These are phyloP conservation scores for Adansonia digitata DNA, from an alignment of 345 rosid genomes.

Conservation along the genomic window DNA sequence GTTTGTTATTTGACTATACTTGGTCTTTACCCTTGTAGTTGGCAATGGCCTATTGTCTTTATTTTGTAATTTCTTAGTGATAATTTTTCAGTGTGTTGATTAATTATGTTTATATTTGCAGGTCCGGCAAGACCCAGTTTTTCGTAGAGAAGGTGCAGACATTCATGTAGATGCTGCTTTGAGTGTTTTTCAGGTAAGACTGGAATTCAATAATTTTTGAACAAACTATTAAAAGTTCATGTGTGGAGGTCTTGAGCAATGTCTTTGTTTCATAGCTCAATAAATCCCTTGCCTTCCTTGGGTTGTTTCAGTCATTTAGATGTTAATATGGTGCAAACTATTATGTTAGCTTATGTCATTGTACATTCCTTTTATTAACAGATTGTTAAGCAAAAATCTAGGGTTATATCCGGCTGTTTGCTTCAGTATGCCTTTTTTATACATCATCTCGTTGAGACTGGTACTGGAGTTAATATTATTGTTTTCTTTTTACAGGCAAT, in stretches of 20 bases:
- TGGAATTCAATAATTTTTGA: neutral
- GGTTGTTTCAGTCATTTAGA: neutral
- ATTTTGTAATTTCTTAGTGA: neutral
- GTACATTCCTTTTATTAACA: neutral
- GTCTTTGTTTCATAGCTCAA: constrained; percentile 1
- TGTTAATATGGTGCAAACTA: neutral
- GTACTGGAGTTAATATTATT: neutral
- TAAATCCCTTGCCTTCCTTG: neutral
- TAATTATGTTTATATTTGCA: constrained; percentile 16
- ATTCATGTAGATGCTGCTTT: constrained; percentile 84
- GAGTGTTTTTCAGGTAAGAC: constrained; percentile 71
- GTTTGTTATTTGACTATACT: neutral
- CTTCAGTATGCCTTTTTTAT: neutral
- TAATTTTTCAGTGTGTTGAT: neutral
- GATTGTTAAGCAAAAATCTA: neutral
- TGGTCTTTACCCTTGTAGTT: neutral
- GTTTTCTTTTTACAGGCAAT: constrained; percentile 60
- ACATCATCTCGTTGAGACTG: no score
- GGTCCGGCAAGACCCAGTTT: constrained; percentile 94
- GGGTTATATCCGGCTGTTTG: constrained; percentile 2
- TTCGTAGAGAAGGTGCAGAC: constrained; percentile 89
- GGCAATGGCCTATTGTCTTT: neutral
- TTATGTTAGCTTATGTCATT: neutral
- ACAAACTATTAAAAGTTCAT: neutral
- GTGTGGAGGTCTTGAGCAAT: neutral